phyloP scores from a whole-genome alignment of 768 basidiomycete species.

The Rhodotorula diobovata region DNA sequence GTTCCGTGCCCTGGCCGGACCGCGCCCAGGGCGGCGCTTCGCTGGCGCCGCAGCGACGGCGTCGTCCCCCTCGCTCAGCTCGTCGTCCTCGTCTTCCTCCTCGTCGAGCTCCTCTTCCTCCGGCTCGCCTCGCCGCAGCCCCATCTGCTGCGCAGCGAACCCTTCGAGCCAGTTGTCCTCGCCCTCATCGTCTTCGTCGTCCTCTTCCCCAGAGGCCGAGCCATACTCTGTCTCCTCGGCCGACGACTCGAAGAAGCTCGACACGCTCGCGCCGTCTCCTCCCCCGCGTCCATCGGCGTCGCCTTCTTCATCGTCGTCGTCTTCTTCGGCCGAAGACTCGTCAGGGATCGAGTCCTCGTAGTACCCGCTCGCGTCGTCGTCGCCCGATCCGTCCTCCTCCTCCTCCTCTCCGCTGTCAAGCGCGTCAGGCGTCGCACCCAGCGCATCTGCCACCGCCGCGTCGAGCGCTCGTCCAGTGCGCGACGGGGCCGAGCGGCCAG shows the following conservation, averaged over 20 bases:
- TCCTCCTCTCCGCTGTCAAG: neutral
- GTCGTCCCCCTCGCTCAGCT: neutral
- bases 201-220: neutral
- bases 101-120: neutral
- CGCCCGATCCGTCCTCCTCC: neutral
- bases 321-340: slow-evolving; percentile 12
- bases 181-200: neutral
- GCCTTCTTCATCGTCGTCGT: neutral
- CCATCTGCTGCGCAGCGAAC: slow-evolving; percentile 28
- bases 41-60: neutral
- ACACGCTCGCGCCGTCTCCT: neutral
- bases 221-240: slow-evolving; percentile 2
- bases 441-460: slow-evolving; percentile 6
- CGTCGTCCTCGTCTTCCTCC: neutral
- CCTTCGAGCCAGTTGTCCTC: slow-evolving; percentile 29
- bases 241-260: slow-evolving; percentile 27
- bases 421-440: neutral
- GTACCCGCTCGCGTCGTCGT: slow-evolving; percentile 10
- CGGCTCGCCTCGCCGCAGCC: slow-evolving; percentile 1
- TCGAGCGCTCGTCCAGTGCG: neutral
- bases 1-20: neutral
- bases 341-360: slow-evolving; percentile 38
- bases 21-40: too few relatives aligned
- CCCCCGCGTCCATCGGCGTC: too few relatives aligned
- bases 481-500: neutral